Evolutionary conservation across 345 rosid species (phyloP), one percentile per base, ranked within the genome.

Genomic region (Geranium brycei): DNA sequence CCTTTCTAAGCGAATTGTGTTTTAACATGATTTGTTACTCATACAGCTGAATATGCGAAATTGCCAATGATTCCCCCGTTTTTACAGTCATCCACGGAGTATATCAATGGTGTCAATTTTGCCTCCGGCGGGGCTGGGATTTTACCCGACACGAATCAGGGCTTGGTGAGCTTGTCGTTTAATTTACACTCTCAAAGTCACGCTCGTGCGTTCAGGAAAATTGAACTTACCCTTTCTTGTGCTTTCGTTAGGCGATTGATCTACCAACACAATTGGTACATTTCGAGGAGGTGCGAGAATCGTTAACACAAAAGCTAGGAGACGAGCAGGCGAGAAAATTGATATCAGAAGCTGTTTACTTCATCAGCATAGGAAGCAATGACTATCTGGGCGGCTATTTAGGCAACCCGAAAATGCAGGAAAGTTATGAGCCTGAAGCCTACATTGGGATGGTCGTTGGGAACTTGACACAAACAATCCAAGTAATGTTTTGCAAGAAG

Each of bases 111-210:
- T 51, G 82, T 62, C 4, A 80, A 80, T 73, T 80, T 83, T 64
- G 83, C 85, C 17, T 83, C 87, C 0, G 85, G 82, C 11, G 83
- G 85, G 5, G 85, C 68, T 7, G 88, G 85, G 11, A 68, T 83
- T 59, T 85, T 83, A 14, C 68, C 79, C n/a, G 80, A 78, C 55
- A 80, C 82, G 66, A 70, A 80, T 64, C 79, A 66, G 51, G 87
- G 82, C 3, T 1, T 61, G 76, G 85, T 83, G 58, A 59, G 69
- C 0, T 19, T 65, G 19, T 14, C 12, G 2, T 40, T 7, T 28
- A 11, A 10, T 53, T 30, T 8, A 47, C 8, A 19, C 41, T 35
- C 38, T 32, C 6, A n/a, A n/a, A n/a, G n/a, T n/a, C n/a, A n/a
- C 3, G 16, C 0, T 30, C 13, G 56, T 1, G 16, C 31, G 12